Conservation (phyloP, 2,329 filamentous ascomycete species). For the Alternaria consortialis region DNA sequence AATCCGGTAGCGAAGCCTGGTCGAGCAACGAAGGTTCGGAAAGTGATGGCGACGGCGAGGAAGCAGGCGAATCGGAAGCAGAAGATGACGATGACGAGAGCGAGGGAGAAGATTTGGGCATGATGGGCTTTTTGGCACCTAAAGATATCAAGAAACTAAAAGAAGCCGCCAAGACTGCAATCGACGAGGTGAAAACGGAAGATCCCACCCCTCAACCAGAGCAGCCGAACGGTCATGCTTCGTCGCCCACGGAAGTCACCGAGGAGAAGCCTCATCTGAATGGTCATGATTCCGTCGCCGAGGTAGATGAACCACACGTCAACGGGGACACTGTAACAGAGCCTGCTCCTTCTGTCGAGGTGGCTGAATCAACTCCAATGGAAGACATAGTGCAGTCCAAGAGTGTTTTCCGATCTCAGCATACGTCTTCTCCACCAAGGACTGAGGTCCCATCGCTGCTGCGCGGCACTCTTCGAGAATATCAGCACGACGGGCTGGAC, state of each 20-base stretch:
- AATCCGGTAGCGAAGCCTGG: conserved; percentile 50
- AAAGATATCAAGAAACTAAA: conserved; percentile 49
- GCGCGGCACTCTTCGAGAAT: conserved; percentile 89
- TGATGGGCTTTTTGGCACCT: conserved; percentile 48
- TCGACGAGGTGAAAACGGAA: conserved; percentile 46
- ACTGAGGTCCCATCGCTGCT: conserved; percentile 67
- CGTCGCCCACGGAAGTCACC: conserved; percentile 54
- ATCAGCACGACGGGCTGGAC: conserved; percentile 95
- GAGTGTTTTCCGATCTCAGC: conserved; percentile 35
- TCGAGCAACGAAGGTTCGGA: conserved; percentile 50
- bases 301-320: conserved; percentile 16
- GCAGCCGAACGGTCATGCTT: conserved; percentile 41
- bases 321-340: conserved; percentile 21
- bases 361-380: conserved; percentile 17
- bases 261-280: conserved; percentile 51
- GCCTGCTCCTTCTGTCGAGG: conserved; percentile 25
- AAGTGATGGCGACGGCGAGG: conserved; percentile 29
- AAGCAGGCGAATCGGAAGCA: conserved; percentile 22
- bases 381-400: conserved; percentile 29
- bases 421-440: conserved; percentile 41
- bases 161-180: conserved; percentile 37
- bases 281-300: conserved; percentile 13
- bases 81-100: conserved; percentile 42
- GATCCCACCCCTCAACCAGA: conserved; percentile 41
- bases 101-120: conserved; percentile 44